Base-by-base conservation (phyloP, 345 rosid species). In the Gossypioides kirkii region DNA sequence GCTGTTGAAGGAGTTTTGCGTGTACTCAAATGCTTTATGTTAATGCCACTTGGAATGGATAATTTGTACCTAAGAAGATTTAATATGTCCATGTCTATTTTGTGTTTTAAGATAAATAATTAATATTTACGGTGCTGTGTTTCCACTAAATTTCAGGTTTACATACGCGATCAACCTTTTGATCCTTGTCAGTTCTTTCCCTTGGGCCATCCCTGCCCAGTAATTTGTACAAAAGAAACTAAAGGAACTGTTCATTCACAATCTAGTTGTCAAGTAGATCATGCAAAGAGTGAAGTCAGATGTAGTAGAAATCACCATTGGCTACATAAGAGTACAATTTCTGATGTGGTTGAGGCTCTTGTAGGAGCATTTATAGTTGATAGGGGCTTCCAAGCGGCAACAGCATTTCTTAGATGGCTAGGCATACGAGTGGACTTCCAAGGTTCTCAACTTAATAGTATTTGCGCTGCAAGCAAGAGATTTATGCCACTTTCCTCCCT, bases 331-430 rank as follows among this genome's bases (percentile, higher is more conserved):
- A 90, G 87, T 83, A 91, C 95, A 74, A 87, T 94, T 81, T 93
- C 98, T 53, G 98, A 94, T 80, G 89, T 89, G 56, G 90, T 90
- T 52, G 97, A 94, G 86, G 94, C 97, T 61, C 96, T 94, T 70
- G 85, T 94, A 23, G 98, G 98, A 73, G 97, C 96, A 63, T 89
- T 91, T 81, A 67, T 94, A 78, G 96, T 91, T 80, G 98, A 94
- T 70, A 82, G 86, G 75, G 97, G 98, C 77, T 94, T 94, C 83
- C 88, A 85, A 82, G 96, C 91, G 45, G 97, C 98, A 73, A 72
- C 79, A 60, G 90, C 90, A 60, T 91, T 94, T 85, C 94, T 94
- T 76, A 85, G 80, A 80, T 94, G 98, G 98, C 81, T 94, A 70
- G 94, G 96, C 73, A 87, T 94, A 73, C 70, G 80, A 68, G 87